Evolutionary conservation across 208 protist genomes (phyloP).

Genomic region (Trypanosoma scelopori): DNA sequence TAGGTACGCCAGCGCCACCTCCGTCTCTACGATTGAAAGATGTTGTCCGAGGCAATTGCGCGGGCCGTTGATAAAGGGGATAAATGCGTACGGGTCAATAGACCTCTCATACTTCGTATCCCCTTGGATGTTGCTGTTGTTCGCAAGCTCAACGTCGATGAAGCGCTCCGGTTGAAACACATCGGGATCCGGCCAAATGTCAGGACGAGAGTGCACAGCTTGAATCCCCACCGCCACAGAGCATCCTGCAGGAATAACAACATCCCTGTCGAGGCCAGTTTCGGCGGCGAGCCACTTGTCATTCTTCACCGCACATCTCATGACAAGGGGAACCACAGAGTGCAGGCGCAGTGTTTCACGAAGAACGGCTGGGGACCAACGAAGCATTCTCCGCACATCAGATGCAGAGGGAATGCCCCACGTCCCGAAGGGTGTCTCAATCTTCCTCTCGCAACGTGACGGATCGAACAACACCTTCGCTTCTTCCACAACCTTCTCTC

Average conservation of each 20-base stretch:
- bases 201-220: conserved; percentile 75
- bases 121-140: conserved; percentile 62
- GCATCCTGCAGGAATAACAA: conserved; percentile 74
- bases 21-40: conserved; percentile 86
- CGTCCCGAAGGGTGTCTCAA: conserved; percentile 69
- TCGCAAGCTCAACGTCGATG: conserved; percentile 73
- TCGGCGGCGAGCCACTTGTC: conserved; percentile 70
- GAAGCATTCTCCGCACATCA: conserved; percentile 55
- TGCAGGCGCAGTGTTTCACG: conserved; percentile 85
- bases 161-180: conserved; percentile 84
- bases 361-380: conserved; percentile 77
- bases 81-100: conserved; percentile 88
- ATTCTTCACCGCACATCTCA: conserved; percentile 74
- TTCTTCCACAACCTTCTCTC: conserved; percentile 60
- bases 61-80: conserved; percentile 93
- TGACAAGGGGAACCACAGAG: conserved; percentile 87
- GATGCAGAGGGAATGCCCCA: conserved; percentile 60
- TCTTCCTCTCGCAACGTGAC: conserved; percentile 40
- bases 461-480: conserved; percentile 73
- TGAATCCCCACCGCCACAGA: conserved; percentile 79
- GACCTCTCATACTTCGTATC: conserved; percentile 50
- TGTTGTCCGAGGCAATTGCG: conserved; percentile 93
- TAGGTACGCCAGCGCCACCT: conserved; percentile 76
- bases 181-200: conserved; percentile 79
- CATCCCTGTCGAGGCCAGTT: conserved; percentile 71